Conservation (phyloP, 2,329 filamentous ascomycete genomes). For the Aspergillus japonicus region DNA sequence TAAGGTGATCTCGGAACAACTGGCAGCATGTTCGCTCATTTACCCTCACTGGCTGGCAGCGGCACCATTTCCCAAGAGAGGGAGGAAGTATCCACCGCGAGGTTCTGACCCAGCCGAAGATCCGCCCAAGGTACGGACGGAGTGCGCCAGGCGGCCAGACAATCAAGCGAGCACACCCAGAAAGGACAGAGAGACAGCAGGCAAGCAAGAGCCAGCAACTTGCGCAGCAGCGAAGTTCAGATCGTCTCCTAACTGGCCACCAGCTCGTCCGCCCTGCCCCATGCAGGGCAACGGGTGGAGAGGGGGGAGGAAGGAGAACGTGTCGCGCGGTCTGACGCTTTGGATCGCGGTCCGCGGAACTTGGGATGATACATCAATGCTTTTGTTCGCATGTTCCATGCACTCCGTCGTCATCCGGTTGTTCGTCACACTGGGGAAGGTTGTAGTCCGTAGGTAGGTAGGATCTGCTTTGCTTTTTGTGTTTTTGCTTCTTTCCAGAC, state of each 20-base stretch:
- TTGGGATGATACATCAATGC: background rate
- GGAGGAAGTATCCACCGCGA: conserved; percentile 17
- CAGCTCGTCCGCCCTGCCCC: background rate
- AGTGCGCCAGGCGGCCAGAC: background rate
- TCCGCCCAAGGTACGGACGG: conserved; percentile 11
- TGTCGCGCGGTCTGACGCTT: background rate
- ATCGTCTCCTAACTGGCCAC: background rate
- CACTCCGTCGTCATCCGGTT: background rate
- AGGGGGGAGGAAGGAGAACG: conserved; percentile 1
- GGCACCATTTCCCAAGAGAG: conserved; percentile 9
- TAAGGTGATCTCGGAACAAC: background rate
- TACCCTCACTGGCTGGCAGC: conserved; percentile 12
- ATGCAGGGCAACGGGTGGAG: conserved; percentile 9
- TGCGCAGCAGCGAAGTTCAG: background rate
- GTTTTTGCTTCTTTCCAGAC: background rate
- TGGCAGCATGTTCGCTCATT: background rate
- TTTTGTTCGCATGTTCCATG: background rate
- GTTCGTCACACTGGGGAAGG: background rate
- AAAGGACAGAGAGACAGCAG: background rate
- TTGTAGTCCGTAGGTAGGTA: background rate
- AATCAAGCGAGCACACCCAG: too few species aligned
- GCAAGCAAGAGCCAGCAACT: background rate
- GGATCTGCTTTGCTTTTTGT: too few species aligned
- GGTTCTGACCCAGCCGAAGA: conserved; percentile 19
- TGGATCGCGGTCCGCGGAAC: background rate